phyloP scores from a whole-genome alignment of 331 rosid species.

The Erythrophleum ivorense region DNA sequence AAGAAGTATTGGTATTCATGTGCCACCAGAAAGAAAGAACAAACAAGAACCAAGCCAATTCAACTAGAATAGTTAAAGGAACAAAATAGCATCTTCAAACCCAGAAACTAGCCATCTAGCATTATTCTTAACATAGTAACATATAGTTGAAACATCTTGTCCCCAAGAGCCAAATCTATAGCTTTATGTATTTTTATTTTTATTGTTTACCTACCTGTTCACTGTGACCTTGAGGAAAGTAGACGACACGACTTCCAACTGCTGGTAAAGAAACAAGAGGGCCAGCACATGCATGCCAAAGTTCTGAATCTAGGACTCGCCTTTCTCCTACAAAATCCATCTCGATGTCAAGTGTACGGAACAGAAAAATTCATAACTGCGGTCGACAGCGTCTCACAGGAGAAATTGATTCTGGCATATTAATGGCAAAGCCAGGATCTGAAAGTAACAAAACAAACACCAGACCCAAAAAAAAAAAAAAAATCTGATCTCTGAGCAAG shows the following conservation, averaged over 20 bases:
- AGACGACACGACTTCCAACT: constrained; percentile 89
- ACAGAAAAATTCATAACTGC: constrained; percentile 24
- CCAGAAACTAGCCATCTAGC: constrained; percentile 11
- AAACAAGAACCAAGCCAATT: constrained; percentile 28
- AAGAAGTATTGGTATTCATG: constrained; percentile 20
- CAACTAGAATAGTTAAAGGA: neutral
- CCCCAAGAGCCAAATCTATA: constrained; percentile 14
- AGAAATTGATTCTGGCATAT: constrained; percentile 29
- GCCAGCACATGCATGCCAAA: constrained; percentile 99
- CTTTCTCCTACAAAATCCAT: constrained; percentile 74
- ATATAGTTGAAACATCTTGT: constrained; percentile 24
- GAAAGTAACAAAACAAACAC: constrained; percentile 30
- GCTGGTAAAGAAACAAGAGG: constrained; percentile 92
- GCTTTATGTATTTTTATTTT: neutral
- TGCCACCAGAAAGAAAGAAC: constrained; percentile 1
- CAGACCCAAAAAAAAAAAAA: neutral
- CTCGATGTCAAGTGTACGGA: constrained; percentile 34
- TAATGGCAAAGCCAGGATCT: constrained; percentile 40
- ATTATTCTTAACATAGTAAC: neutral
- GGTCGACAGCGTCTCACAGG: constrained; percentile 20
- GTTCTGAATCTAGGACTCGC: constrained; percentile 91
- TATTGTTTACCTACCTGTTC: constrained; percentile 69
- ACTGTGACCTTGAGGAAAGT: constrained; percentile 97
- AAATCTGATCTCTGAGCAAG: constrained; percentile 15
- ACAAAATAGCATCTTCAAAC: constrained; percentile 27